Conservation (phyloP, 352 stramenopile genomes). For the Peronospora tabacina region DNA sequence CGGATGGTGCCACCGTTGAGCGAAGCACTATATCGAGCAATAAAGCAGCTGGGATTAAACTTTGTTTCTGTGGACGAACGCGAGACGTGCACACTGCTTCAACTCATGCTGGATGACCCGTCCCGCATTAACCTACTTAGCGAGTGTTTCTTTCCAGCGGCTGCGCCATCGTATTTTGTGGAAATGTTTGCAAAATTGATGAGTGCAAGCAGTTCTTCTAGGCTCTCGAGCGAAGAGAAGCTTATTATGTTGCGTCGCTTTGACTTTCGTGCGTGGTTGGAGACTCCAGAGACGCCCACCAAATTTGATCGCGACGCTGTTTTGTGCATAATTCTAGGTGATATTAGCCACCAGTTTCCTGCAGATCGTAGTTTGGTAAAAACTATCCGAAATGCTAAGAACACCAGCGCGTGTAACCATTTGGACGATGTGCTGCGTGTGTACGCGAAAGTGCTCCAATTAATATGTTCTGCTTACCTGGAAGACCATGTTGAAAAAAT, state of each 20-base stretch:
- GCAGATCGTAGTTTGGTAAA: constrained; percentile 33
- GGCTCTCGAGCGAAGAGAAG: constrained; percentile 67
- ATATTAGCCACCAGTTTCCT: constrained; percentile 52
- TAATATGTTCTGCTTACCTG: constrained; percentile 58
- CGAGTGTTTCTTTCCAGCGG: constrained; percentile 75
- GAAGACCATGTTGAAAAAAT: constrained; percentile 81
- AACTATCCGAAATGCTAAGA: constrained; percentile 8
- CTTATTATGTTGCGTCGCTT: constrained; percentile 63
- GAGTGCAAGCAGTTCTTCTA: constrained; percentile 57
- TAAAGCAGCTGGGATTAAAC: constrained; percentile 67
- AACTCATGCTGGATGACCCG: constrained; percentile 81
- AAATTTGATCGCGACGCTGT: constrained; percentile 82
- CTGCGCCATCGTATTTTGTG: constrained; percentile 65
- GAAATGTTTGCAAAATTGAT: constrained; percentile 86
- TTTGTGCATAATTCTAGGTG: constrained; percentile 65
- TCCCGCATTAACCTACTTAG: constrained; percentile 71
- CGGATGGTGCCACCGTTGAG: constrained; percentile 78
- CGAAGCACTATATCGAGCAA: constrained; percentile 72
- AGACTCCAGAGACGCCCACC: constrained; percentile 37
- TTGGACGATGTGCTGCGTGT: constrained; percentile 56
- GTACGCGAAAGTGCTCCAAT: constrained; percentile 60
- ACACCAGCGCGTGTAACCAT: constrained; percentile 17
- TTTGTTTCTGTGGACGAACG: constrained; percentile 81
- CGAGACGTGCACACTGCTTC: constrained; percentile 69
- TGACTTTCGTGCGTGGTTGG: constrained; percentile 70